Percentiles rank a stretch among this genome's conserved stretches.
Conservation (phyloP, 768 basidiomycete species). For the Pleurotus giganteus region DNA sequence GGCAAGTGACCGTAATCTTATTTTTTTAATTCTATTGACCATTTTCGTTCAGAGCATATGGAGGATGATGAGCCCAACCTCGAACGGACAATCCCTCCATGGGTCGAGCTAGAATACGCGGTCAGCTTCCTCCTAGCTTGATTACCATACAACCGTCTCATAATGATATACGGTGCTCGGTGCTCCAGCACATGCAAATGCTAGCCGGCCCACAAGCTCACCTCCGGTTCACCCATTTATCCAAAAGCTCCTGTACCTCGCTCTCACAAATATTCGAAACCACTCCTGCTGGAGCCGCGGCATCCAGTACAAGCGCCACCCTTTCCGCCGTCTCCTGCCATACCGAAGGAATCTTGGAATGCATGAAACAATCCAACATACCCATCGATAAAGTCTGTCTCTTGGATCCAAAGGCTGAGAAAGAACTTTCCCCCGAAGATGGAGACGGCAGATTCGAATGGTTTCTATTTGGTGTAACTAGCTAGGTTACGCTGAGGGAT, state of each 20-base stretch:
- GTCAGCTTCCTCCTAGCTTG: constrained; percentile 37
- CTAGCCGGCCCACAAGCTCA: constrained; percentile 64
- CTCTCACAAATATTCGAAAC: constrained; percentile 37
- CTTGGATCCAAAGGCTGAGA: constrained; percentile 87
- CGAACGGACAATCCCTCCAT: too few relatives aligned
- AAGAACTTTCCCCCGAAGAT: constrained; percentile 71
- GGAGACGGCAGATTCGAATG: constrained; percentile 73
- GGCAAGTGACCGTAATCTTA: too few relatives aligned
- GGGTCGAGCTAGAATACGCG: constrained; percentile 92
- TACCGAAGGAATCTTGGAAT: constrained; percentile 50
- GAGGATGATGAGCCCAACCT: too few relatives aligned
- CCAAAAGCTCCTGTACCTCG: constrained; percentile 61
- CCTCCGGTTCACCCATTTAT: constrained; percentile 87
- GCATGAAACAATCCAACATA: constrained; percentile 44
- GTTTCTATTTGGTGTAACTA: constrained; percentile 86
- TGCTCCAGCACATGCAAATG: constrained; percentile 73
- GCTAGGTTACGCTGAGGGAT: too few relatives aligned
- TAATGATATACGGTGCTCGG: neutral
- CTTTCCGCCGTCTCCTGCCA: constrained; percentile 46
- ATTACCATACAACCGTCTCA: neutral
- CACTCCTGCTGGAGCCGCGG: neutral
- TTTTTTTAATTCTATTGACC: too few relatives aligned
- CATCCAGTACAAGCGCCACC: neutral
- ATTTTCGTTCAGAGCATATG: too few relatives aligned
- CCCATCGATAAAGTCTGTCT: constrained; percentile 74